Conservation (phyloP, 2,329 filamentous ascomycete species). For the Exophiala sp. region DNA sequence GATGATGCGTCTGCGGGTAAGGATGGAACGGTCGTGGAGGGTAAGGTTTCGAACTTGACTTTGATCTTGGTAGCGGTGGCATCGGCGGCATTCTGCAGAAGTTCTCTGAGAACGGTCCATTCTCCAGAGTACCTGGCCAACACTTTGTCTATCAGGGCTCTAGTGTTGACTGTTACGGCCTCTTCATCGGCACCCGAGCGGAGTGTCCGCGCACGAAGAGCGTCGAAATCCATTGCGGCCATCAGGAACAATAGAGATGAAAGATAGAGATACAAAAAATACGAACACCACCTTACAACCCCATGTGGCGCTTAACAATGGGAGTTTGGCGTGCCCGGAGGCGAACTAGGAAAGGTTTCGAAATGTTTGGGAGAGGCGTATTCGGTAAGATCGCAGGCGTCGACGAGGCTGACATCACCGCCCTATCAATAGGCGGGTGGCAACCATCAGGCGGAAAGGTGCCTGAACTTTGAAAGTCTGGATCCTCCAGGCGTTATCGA, state of each 20-base stretch:
- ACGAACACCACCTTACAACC: too few species aligned
- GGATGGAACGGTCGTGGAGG: slow-evolving; percentile 69
- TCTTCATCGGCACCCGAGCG: slow-evolving; percentile 86
- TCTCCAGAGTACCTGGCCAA: slow-evolving; percentile 94
- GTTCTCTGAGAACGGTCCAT: slow-evolving; percentile 81
- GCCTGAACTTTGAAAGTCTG: too few species aligned
- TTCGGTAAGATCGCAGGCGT: too few species aligned
- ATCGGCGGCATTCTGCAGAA: slow-evolving; percentile 98
- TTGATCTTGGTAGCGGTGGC: slow-evolving; percentile 85
- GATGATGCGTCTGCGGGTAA: slow-evolving; percentile 62
- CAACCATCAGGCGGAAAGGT: too few species aligned
- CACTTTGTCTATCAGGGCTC: slow-evolving; percentile 96
- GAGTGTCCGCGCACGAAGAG: slow-evolving; percentile 82
- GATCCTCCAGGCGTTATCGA: too few species aligned
- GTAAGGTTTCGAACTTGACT: slow-evolving; percentile 87
- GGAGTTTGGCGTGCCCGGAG: too few species aligned
- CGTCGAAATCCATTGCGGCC: slow-evolving; percentile 47
- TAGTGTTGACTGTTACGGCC: slow-evolving; percentile 94
- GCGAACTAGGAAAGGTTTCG: too few species aligned
- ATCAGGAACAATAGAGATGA: background rate
- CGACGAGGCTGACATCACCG: too few species aligned
- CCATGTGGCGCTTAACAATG: too few species aligned
- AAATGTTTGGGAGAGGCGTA: too few species aligned
- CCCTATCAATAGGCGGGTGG: too few species aligned
- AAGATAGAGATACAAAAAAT: background rate